phyloP scores from a whole-genome alignment of 768 basidiomycete species.

The Hygrophoropsis aurantiaca region DNA sequence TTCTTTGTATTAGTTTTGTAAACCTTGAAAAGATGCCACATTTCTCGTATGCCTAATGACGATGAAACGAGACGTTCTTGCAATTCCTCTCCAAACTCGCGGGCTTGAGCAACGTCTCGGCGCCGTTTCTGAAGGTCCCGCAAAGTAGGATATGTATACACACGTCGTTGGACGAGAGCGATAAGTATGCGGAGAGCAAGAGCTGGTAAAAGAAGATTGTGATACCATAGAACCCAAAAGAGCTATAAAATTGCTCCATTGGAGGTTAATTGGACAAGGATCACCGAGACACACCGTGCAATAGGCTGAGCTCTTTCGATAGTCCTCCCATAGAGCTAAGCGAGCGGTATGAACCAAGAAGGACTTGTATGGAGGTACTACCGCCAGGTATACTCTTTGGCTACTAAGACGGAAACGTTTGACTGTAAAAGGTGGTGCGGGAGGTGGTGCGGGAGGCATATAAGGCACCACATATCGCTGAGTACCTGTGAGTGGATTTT shows the following conservation, averaged over 20 bases:
- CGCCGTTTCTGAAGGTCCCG: conserved; percentile 54
- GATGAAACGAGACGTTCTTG: conserved; percentile 45
- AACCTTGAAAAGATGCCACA: conserved; percentile 52
- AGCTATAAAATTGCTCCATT: conserved; percentile 32
- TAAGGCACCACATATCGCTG: conserved; percentile 45
- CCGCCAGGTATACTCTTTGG: conserved; percentile 56
- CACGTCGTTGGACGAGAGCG: conserved; percentile 45
- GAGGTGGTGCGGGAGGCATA: conserved; percentile 42
- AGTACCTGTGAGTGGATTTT: conserved; percentile 3
- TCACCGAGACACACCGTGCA: conserved; percentile 46
- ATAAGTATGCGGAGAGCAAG: conserved; percentile 48
- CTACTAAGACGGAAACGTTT: conserved; percentile 49
- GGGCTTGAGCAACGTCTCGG: conserved; percentile 46
- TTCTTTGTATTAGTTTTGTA: conserved; percentile 37
- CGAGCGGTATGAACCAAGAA: conserved; percentile 38
- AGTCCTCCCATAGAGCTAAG: conserved; percentile 59
- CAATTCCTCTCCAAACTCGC: conserved; percentile 51
- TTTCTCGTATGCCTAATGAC: conserved; percentile 50
- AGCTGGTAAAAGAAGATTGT: conserved; percentile 54
- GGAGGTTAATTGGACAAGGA: background rate
- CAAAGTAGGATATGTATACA: conserved; percentile 56
- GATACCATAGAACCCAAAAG: conserved; percentile 67
- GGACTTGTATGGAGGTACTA: conserved; percentile 48
- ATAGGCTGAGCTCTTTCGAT: conserved; percentile 42
- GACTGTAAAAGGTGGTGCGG: conserved; percentile 50